Conservation (phyloP, 2,329 filamentous ascomycete species). For the Rhinocladiella mackenziei region DNA sequence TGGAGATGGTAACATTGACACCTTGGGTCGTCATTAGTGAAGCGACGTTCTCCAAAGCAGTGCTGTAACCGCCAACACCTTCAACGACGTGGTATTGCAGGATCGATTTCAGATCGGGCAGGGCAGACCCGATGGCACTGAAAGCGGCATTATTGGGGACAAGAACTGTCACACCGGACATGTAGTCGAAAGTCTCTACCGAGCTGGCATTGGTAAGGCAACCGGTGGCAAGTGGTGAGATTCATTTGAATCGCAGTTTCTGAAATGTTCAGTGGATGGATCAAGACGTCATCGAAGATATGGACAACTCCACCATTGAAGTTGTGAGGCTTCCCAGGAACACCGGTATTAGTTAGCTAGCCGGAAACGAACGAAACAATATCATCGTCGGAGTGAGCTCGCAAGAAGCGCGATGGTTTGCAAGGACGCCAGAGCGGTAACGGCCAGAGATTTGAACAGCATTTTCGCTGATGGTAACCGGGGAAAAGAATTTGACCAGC, state of each 20-base stretch:
- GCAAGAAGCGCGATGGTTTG: slow-evolving; percentile 54
- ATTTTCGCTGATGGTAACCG: slow-evolving; percentile 18
- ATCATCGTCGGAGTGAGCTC: slow-evolving; percentile 40
- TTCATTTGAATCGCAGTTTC: slow-evolving; percentile 42
- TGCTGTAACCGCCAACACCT: slow-evolving; percentile 52
- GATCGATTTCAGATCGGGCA: slow-evolving; percentile 50
- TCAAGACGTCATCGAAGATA: slow-evolving; percentile 49
- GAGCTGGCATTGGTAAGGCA: slow-evolving; percentile 43
- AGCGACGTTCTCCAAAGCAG: slow-evolving; percentile 40
- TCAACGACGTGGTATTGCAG: slow-evolving; percentile 63
- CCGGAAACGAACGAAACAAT: slow-evolving; percentile 53
- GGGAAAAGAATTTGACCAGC: not conserved
- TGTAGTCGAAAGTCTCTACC: slow-evolving; percentile 12
- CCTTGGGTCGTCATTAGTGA: slow-evolving; percentile 44
- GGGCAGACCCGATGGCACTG: slow-evolving; percentile 52
- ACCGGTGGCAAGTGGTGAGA: slow-evolving; percentile 46
- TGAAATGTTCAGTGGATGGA: slow-evolving; percentile 44
- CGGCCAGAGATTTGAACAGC: slow-evolving; percentile 27
- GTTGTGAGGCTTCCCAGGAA: slow-evolving; percentile 46
- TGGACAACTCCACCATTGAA: slow-evolving; percentile 50
- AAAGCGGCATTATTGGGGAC: slow-evolving; percentile 61
- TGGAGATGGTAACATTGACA: slow-evolving; percentile 46
- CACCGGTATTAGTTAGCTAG: slow-evolving; percentile 47
- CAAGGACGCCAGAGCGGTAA: slow-evolving; percentile 30
- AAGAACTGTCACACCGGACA: slow-evolving; percentile 59